Evolutionary conservation across 495 filamentous ascomycete genomes (phyloP).

Genomic region (Lophium mytilinum): DNA sequence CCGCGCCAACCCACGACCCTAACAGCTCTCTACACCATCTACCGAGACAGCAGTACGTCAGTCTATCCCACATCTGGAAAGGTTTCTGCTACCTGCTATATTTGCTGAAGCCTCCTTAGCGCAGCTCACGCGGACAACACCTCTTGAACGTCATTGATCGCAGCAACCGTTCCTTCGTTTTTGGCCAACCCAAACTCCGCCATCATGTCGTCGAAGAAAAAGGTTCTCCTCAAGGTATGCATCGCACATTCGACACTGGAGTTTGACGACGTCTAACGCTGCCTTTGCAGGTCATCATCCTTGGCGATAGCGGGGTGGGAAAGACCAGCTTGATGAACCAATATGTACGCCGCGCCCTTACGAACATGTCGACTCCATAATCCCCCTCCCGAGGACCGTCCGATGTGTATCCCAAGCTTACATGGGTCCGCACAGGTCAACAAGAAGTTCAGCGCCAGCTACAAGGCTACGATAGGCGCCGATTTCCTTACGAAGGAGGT

Average conservation of each 20-base stretch:
- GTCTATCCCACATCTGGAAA: no score
- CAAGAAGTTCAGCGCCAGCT: constrained; percentile 99
- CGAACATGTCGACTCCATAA: background rate
- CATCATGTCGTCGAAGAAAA: constrained; percentile 85
- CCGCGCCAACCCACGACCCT: no score
- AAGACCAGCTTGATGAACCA: constrained; percentile 99
- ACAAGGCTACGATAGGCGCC: constrained; percentile 98
- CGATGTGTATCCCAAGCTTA: background rate
- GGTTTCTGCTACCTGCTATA: background rate
- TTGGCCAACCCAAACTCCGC: background rate
- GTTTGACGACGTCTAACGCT: background rate
- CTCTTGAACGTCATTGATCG: background rate
- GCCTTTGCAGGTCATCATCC: constrained; percentile 78
- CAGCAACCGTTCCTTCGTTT: background rate
- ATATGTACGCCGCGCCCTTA: constrained; percentile 66
- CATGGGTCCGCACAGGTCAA: constrained; percentile 63
- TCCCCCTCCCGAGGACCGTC: background rate
- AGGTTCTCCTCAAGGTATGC: constrained; percentile 87
- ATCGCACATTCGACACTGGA: background rate
- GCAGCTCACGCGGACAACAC: background rate
- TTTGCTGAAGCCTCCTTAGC: background rate
- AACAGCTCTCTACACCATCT: no score
- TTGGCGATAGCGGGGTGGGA: constrained; percentile 95
- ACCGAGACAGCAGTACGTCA: no score
- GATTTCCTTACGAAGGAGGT: constrained; percentile 99